Evolutionary conservation across 305 asterid genomes (phyloP), one percentile per base, ranked within the genome.

Genomic region (Solanum hybrid): DNA sequence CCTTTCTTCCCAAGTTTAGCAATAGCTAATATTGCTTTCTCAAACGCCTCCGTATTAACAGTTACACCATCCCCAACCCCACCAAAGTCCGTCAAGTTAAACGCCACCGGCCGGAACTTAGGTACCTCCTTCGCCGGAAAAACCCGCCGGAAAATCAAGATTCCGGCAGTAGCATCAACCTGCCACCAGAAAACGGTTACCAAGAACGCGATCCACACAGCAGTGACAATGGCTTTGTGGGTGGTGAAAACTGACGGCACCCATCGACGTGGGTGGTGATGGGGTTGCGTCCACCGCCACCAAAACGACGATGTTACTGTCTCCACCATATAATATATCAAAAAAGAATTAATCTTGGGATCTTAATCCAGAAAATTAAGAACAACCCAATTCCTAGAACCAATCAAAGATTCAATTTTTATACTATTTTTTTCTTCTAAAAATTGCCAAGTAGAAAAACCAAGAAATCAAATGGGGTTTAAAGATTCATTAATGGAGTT

Each of bases 61-160:
- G 98, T 95, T 16, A 93, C 91, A 24, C 98, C 99, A 90, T 96
- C 99, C 3, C 99, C 99, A 78, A 97, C 95, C 76, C 93, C 98
- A 71, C 99, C 98, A 56, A 97, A 96, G 34, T 95, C 97, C 75
- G 96, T 96, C 95, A 97, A 93, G 93, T 95, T 96, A 81, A 94
- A 96, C 24, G 91, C 92, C 90, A 89, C 92, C 1, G 96, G 96
- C 2, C 98, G 93, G 20, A 97, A 94, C 92, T 80, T 92, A 6
- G 98, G 99, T 2, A 92, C 78, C 56, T 90, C 79, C 92, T 91
- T 92, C 85, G 27, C 22, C 86, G 94, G 93, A 24, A 90, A 87
- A 10, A 81, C 91, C 20, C 92, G 95, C 90, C 92, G 93, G 92
- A 92, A 93, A 92, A 92, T 79, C 88, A 91, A 85, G 78, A 96